Conservation (phyloP, 805 yeast species). For the Ogataea ganodermae region DNA sequence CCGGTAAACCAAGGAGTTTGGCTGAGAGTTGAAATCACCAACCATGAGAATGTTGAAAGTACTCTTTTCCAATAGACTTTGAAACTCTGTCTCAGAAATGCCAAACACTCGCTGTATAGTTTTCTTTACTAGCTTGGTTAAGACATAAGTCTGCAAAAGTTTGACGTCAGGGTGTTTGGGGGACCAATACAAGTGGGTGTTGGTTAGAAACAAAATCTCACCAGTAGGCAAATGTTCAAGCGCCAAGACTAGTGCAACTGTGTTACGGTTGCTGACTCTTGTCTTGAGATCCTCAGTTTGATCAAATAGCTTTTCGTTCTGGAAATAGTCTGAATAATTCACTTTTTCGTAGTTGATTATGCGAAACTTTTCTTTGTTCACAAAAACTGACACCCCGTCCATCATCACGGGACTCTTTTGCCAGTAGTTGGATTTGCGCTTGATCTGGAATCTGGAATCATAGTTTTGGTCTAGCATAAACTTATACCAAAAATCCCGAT, state of each 20-base stretch:
- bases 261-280: constrained; percentile 49
- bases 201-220: constrained; percentile 48
- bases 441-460: constrained; percentile 48
- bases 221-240: constrained; percentile 45
- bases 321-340: constrained; percentile 36
- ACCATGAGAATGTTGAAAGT: constrained; percentile 44
- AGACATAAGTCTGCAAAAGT: constrained; percentile 51
- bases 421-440: constrained; percentile 59
- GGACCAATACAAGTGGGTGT: constrained; percentile 64
- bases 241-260: constrained; percentile 56
- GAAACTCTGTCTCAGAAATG: constrained; percentile 13
- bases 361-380: constrained; percentile 50
- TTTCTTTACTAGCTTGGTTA: constrained; percentile 37
- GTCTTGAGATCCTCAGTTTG: constrained; percentile 37
- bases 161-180: constrained; percentile 55
- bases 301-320: constrained; percentile 30
- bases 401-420: constrained; percentile 43
- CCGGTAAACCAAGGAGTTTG: constrained; percentile 50
- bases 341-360: constrained; percentile 35
- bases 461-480: constrained; percentile 36
- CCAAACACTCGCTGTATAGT: constrained; percentile 29
- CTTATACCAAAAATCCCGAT: constrained; percentile 30
- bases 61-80: constrained; percentile 23
- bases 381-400: constrained; percentile 64
- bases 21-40: constrained; percentile 60